These are phyloP conservation scores for Phyllosticta capitalensis DNA, from an alignment of 2,329 filamentous ascomycete genomes.

Conservation along the genomic window DNA sequence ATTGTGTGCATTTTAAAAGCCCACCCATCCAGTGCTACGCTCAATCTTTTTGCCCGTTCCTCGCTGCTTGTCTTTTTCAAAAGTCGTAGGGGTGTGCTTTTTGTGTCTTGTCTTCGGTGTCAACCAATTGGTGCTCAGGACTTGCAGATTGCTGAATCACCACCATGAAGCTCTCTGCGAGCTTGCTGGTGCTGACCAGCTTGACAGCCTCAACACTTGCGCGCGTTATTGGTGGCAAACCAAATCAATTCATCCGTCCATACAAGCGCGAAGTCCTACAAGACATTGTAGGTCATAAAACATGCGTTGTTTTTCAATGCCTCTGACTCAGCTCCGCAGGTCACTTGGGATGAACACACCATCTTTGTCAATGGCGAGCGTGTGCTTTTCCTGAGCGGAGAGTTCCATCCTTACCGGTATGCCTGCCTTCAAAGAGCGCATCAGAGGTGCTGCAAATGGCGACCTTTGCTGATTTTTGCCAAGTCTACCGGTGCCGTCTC, in stretches of 20 bases:
- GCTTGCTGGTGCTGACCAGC: constrained; percentile 23
- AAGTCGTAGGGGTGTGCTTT: background rate
- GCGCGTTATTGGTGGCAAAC: constrained; percentile 40
- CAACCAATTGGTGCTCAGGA: background rate
- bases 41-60: background rate
- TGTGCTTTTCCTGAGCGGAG: constrained; percentile 62
- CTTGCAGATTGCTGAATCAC: background rate
- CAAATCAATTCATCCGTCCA: constrained; percentile 39
- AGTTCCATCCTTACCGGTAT: constrained; percentile 60
- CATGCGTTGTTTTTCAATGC: background rate
- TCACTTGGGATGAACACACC: constrained; percentile 65
- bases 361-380: constrained; percentile 61
- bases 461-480: constrained; percentile 6
- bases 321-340: constrained; percentile 20
- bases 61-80: background rate
- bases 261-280: constrained; percentile 44
- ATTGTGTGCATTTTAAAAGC: background rate
- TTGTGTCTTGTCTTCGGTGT: background rate
- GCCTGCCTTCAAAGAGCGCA: background rate
- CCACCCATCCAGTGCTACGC: background rate
- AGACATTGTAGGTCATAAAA: constrained; percentile 39
- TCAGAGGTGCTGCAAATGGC: background rate
- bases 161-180: constrained; percentile 8
- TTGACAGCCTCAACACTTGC: constrained; percentile 38
- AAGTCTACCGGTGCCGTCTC: constrained; percentile 49